Evolutionary conservation across 805 yeast genomes (phyloP).

Genomic region (Blastobotrys terrestris): DNA sequence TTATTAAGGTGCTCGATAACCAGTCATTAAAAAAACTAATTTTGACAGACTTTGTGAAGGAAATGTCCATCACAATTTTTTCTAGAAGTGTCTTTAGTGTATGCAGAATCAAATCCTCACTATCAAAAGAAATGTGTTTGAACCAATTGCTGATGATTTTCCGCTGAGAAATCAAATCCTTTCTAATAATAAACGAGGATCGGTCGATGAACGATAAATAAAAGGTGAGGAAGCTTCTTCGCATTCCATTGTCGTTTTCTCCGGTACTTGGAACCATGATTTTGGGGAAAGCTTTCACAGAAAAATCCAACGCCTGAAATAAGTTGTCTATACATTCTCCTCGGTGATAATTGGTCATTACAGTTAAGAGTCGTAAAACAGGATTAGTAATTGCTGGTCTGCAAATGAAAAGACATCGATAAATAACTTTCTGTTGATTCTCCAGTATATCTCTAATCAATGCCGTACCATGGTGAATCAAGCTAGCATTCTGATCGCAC

Average conservation of each 20-base stretch:
- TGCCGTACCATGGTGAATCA: constrained; percentile 28
- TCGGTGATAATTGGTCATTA: constrained; percentile 43
- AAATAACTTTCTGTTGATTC: constrained; percentile 55
- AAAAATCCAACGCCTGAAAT: constrained; percentile 60
- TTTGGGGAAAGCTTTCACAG: constrained; percentile 55
- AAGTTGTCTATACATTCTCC: constrained; percentile 52
- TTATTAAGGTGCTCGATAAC: constrained; percentile 52
- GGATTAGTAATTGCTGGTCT: constrained; percentile 59
- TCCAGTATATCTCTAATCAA: constrained; percentile 49
- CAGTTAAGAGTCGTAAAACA: constrained; percentile 48
- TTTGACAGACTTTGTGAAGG: constrained; percentile 62
- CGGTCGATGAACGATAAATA: constrained; percentile 48
- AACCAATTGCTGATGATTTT: constrained; percentile 62
- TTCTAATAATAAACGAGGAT: constrained; percentile 52
- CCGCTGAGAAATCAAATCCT: constrained; percentile 52
- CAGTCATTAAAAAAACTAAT: constrained; percentile 74
- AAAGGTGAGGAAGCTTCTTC: constrained; percentile 55
- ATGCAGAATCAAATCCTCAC: constrained; percentile 34
- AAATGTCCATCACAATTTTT: constrained; percentile 50
- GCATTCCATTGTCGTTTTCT: constrained; percentile 32
- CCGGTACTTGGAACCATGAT: constrained; percentile 42
- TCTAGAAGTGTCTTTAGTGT: constrained; percentile 45
- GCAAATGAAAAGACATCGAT: constrained; percentile 55
- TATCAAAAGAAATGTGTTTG: constrained; percentile 56
- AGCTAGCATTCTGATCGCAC: constrained; percentile 34